Evolutionary conservation across 225 moss, liverwort and hornwort genomes (phyloP).

Genomic region (Sphagnum tenellum): DNA sequence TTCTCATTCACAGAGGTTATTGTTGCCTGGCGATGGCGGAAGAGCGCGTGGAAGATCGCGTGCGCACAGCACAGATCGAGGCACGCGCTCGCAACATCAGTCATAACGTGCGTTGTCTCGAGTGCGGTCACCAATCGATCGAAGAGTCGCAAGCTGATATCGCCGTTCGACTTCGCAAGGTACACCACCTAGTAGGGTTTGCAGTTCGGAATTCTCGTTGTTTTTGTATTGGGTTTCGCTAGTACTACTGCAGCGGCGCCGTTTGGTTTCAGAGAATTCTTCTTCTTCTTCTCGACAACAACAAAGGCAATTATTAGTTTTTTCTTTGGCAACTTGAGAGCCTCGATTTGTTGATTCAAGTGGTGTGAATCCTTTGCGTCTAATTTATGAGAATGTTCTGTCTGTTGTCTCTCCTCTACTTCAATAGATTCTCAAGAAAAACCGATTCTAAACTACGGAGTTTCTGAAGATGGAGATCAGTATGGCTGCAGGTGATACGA

Average conservation of each 20-base stretch:
- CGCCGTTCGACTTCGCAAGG: conserved; percentile 77
- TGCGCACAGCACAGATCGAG: conserved; percentile 67
- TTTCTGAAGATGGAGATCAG: not conserved
- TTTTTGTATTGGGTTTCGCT: no score
- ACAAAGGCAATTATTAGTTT: not conserved
- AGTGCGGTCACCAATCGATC: conserved; percentile 88
- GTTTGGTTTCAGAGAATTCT: no score
- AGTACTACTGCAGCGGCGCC: no score
- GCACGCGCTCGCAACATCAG: conserved; percentile 87
- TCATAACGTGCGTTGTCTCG: conserved; percentile 84
- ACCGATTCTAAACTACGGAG: not conserved
- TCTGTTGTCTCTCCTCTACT: no score
- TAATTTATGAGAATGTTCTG: no score
- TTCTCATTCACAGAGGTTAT: no score
- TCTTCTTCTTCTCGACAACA: no score
- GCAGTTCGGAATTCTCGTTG: no score
- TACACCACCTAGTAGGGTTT: conserved; percentile 1
- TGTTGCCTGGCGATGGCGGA: conserved; percentile 4
- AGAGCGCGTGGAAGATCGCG: conserved; percentile 37
- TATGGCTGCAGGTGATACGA: conserved; percentile 58
- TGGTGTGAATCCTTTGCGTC: no score
- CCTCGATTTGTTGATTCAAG: not conserved
- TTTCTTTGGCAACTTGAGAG: not conserved
- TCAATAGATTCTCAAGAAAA: not conserved
- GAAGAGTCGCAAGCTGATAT: conserved; percentile 95